Conservation (phyloP, 352 stramenopile genomes). For the Phytopythium cucurbitacearum region DNA sequence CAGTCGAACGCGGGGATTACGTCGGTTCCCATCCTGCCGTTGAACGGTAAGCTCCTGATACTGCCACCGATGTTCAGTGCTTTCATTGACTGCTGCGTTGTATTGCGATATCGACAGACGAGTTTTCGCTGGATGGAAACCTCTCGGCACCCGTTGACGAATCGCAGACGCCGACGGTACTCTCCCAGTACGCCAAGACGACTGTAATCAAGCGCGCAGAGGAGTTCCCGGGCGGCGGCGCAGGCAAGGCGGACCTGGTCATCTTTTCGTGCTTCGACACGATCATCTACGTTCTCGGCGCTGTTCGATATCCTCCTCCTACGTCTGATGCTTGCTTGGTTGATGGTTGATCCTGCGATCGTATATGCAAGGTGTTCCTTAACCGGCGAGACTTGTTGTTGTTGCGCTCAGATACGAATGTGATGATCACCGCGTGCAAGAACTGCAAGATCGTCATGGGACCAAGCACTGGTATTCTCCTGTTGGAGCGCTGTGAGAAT, state of each 20-base stretch:
- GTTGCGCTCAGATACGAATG: conserved; percentile 52
- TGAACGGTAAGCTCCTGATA: conserved; percentile 23
- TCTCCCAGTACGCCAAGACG: conserved; percentile 65
- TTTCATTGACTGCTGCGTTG: neutral
- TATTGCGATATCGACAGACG: conserved; percentile 17
- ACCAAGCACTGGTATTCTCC: conserved; percentile 90
- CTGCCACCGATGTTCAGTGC: too few relatives aligned
- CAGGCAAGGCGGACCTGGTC: conserved; percentile 46
- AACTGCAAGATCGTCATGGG: conserved; percentile 96
- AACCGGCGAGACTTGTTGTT: conserved; percentile 27
- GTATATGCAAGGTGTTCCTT: conserved; percentile 28
- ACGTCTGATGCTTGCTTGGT: conserved; percentile 1
- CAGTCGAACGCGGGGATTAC: conserved; percentile 5
- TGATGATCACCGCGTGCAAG: conserved; percentile 91
- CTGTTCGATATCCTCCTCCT: conserved; percentile 85
- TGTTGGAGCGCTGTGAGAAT: conserved; percentile 94
- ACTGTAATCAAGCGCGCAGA: conserved; percentile 78
- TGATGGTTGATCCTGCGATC: neutral
- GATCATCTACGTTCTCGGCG: conserved; percentile 94
- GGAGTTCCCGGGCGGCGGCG: conserved; percentile 36
- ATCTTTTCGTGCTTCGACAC: conserved; percentile 93
- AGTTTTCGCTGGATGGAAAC: conserved; percentile 35
- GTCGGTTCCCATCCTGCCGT: conserved; percentile 21
- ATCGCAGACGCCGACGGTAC: conserved; percentile 33
- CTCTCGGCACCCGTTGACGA: conserved; percentile 11